Evolutionary conservation across 2,329 filamentous ascomycete genomes (phyloP), one percentile per base, ranked within the genome.

Genomic region (Bipolaris oryzae): DNA sequence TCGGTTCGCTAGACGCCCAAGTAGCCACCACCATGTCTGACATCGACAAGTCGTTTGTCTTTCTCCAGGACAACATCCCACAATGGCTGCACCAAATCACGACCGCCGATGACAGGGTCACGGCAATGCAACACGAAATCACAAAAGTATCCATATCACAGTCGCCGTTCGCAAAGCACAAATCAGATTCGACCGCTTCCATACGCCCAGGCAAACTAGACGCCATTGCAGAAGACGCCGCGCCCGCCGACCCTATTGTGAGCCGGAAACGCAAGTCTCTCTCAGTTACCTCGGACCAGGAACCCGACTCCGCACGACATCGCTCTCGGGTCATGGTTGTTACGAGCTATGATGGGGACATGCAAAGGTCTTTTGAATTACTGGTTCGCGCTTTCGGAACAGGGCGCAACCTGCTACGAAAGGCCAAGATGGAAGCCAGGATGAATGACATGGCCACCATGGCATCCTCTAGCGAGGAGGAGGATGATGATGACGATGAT

Each of bases 341-440:
- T 38, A 90, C 97, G n/a, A 93, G 92, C 76, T 97, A 97, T 73
- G 93, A 97, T 72, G 91, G 89, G 64, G 88, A 91, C 60, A 88
- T 96, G 3, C 92, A 97, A 72, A 86, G 86, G 48, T 87, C 89
- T 37, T 92, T 97, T 63, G 92, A 96, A 67, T 83, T 89, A 53
- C 79, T 96, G 47, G 92, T 96, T 54, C 88, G 91, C 60, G 89
- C 90, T 53, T 87, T 97, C 34, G 91, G 90, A 5, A 85, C 86
- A 1, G 90, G 89, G 47, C 83, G 93, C 55, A 96, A 96, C 76
- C 82, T 91, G 63, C 88, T 97, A 74, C 88, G 93, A 46, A 96
- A 94, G 76, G 91, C 89, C 50, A 95, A 91, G 77, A 91, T 92
- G 89, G 89, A 90, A 50, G 87, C 88, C 53, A 89, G 88, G 70